phyloP scores from a whole-genome alignment of 2,329 filamentous ascomycete species.

The Hypoxylon sp. region DNA sequence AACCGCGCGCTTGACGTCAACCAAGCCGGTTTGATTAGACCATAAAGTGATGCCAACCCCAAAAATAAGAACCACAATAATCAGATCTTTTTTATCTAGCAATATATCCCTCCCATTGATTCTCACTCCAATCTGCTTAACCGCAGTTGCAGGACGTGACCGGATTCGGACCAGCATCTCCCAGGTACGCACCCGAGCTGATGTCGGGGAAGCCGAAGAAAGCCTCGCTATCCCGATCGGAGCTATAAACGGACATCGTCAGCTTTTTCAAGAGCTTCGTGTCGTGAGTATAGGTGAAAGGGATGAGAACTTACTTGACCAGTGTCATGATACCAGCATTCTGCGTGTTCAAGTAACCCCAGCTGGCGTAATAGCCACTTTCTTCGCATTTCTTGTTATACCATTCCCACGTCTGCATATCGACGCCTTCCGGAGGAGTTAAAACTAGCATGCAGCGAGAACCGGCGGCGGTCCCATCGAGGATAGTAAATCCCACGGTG shows the following conservation, averaged over 20 bases:
- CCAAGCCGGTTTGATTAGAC: neutral
- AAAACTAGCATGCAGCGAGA: conserved; percentile 31
- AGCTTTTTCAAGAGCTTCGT: conserved; percentile 1
- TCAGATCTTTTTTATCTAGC: neutral
- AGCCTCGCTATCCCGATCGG: conserved; percentile 26
- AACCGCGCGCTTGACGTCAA: conserved; percentile 6
- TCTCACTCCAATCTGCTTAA: neutral
- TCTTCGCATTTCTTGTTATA: conserved; percentile 34
- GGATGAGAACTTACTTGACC: conserved; percentile 34
- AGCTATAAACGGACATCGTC: conserved; percentile 21
- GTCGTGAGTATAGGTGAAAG: too few species aligned
- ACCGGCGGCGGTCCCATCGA: neutral
- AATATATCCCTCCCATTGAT: neutral
- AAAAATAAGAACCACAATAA: neutral
- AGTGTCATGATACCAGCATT: conserved; percentile 45
- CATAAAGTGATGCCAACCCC: neutral
- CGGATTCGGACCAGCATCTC: conserved; percentile 31
- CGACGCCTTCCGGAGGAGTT: conserved; percentile 19
- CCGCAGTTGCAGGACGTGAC: conserved; percentile 32
- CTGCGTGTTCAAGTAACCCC: conserved; percentile 37
- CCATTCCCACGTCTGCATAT: conserved; percentile 39
- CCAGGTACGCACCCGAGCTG: conserved; percentile 28
- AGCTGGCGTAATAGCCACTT: conserved; percentile 38
- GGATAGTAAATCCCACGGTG: conserved; percentile 32
- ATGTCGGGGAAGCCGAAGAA: conserved; percentile 42